A percentile compares a stretch with the other conserved stretches of the same genome.
These are phyloP conservation scores for Kluyveromyces marxianus DNA, from an alignment of 1,139 yeast genomes.

Conservation along the genomic window DNA sequence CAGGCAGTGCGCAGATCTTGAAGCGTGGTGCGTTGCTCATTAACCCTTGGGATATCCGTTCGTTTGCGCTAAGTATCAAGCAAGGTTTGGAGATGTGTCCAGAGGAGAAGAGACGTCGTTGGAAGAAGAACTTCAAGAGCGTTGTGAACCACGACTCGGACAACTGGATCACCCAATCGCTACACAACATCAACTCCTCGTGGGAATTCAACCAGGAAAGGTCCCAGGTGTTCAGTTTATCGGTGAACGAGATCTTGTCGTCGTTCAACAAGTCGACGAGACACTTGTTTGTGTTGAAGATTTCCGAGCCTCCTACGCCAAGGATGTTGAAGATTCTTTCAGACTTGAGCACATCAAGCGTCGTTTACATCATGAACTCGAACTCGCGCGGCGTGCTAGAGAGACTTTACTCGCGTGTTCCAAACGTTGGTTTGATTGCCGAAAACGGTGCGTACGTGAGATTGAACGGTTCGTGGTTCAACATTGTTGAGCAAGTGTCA, in stretches of 20 bases:
- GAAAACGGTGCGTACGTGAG: conserved; percentile 78
- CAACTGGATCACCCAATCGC: conserved; percentile 62
- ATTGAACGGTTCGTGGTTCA: conserved; percentile 51
- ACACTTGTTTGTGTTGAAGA: conserved; percentile 48
- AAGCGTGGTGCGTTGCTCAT: conserved; percentile 66
- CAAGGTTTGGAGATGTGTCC: conserved; percentile 55
- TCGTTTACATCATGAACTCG: conserved; percentile 65
- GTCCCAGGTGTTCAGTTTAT: conserved; percentile 33
- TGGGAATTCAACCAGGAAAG: conserved; percentile 54
- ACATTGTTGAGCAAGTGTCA: conserved; percentile 48
- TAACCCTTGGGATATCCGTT: conserved; percentile 83
- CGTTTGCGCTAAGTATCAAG: conserved; percentile 56
- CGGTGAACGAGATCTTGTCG: conserved; percentile 35
- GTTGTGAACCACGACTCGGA: conserved; percentile 64
- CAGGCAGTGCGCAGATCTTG: conserved; percentile 83
- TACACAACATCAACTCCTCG: conserved; percentile 45
- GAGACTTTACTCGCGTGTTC: conserved; percentile 57
- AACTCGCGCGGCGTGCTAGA: conserved; percentile 59
- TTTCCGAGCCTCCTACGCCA: conserved; percentile 44
- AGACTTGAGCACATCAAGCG: conserved; percentile 47
- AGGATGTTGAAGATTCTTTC: conserved; percentile 42
- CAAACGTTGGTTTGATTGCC: conserved; percentile 74
- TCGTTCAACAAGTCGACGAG: conserved; percentile 33
- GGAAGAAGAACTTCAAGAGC: conserved; percentile 53
- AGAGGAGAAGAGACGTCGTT: conserved; percentile 51